These are phyloP conservation scores for Collybia sp. DNA, from an alignment of 768 basidiomycete genomes.

Conservation along the genomic window DNA sequence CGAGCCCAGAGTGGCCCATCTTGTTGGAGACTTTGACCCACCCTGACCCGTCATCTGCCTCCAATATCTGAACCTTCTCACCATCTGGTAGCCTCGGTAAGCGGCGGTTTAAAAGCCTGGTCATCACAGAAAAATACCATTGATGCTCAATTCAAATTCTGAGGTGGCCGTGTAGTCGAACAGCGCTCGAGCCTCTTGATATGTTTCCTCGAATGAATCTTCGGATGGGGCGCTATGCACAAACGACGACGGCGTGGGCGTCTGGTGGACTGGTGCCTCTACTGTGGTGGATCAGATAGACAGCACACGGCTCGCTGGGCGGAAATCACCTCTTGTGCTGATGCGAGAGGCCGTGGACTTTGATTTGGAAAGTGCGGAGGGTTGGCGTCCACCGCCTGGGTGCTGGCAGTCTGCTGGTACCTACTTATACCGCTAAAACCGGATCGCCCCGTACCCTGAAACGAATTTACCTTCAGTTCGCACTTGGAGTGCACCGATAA, in stretches of 20 bases:
- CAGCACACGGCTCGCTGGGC: not conserved
- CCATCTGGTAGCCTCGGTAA: slow-evolving; percentile 44
- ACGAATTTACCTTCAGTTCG: slow-evolving; percentile 64
- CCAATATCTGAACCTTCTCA: slow-evolving; percentile 55
- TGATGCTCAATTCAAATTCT: slow-evolving; percentile 69
- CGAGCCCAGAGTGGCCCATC: slow-evolving; percentile 61
- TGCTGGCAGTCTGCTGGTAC: slow-evolving; percentile 68
- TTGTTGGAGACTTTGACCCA: slow-evolving; percentile 74
- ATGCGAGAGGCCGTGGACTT: slow-evolving; percentile 18
- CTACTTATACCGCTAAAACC: slow-evolving; percentile 23
- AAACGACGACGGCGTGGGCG: not conserved
- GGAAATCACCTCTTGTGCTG: slow-evolving; percentile 16
- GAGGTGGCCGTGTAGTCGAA: slow-evolving; percentile 76
- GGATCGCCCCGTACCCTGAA: not conserved
- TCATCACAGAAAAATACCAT: slow-evolving; percentile 34
- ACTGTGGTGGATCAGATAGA: too few species aligned
- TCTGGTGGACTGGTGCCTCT: not conserved
- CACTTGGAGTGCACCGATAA: slow-evolving; percentile 82
- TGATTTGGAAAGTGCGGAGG: slow-evolving; percentile 17
- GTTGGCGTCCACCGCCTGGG: slow-evolving; percentile 20
- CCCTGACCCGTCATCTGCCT: slow-evolving; percentile 82
- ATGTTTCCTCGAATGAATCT: slow-evolving; percentile 6
- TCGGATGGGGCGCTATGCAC: slow-evolving; percentile 9
- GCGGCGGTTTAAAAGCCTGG: not conserved
- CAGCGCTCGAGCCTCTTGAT: slow-evolving; percentile 54